Evolutionary conservation across 192 early-diverging fungal genomes (phyloP), one percentile per base, ranked within the genome.

Genomic region (Powellomyces hirtus): DNA sequence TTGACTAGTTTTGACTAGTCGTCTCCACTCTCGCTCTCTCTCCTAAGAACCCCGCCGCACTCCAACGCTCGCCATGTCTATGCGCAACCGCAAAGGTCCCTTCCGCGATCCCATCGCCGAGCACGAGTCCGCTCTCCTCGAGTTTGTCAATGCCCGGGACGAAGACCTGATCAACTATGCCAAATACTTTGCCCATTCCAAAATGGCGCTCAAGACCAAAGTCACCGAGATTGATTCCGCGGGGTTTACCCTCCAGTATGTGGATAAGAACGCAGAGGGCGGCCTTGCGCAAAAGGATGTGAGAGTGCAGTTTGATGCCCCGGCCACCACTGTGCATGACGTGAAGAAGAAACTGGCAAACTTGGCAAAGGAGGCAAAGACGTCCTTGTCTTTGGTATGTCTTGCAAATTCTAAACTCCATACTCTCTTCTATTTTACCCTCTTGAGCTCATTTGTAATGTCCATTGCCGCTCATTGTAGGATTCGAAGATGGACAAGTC

Each of bases 161-260:
- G 56, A 68, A 0, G 44, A 44, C 44, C 42, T 68, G 40, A 44
- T 59, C 38, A 11, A 52, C 31, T 57, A 30, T 1, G 55, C 56
- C 11, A 18, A 60, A 27, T 68, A 68, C 57, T 68, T 59, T 68
- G 66, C 66, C 66, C 57, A 68, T 40, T 55, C 66, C 13, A 37
- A 42, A 14, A 40, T 58, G 14, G 66, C 66, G 11, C 30, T 46
- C 13, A 55, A 44, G 5, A n/a, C 56, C 13, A 58, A 44, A 26
- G 66, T 57, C 27, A 45, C 33, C 14, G 66, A 68, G 16, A 35
- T 68, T 33, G 66, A 68, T 40, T 59, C 56, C 8, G 57, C 56
- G 2, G 66, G 66, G 2, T 68, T 68, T 2, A 68, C 66, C 11
- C 36, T 68, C 36, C 55, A 68, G 58, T 68, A 68, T 60, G 53